Conservation (phyloP, 441 rosid genomes). For the Gossypium lobatum region DNA sequence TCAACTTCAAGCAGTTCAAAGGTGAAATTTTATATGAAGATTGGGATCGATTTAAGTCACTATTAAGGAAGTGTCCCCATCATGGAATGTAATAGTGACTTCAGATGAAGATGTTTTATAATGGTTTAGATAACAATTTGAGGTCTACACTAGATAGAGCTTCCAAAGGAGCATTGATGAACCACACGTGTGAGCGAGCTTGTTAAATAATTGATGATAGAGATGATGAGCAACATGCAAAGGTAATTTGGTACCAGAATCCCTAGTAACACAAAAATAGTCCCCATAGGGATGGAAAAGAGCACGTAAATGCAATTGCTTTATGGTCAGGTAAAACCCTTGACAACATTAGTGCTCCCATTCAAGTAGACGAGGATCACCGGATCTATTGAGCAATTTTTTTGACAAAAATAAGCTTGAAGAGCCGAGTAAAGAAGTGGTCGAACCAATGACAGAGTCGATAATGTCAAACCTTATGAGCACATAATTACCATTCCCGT, state of each 20-base stretch:
- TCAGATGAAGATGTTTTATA: too few relatives aligned
- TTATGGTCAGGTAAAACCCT: not conserved
- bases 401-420: not conserved
- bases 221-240: not conserved
- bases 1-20: not conserved
- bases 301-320: not conserved
- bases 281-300: not conserved
- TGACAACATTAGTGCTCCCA: not conserved
- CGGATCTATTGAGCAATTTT: too few relatives aligned
- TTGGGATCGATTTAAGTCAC: not conserved
- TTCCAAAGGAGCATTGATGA: not conserved
- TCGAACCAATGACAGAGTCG: not conserved
- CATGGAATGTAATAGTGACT: not conserved
- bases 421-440: not conserved
- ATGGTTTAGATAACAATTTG: not conserved
- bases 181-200: not conserved
- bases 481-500: too few relatives aligned
- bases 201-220: not conserved
- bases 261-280: not conserved
- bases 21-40: not conserved
- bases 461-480: not conserved
- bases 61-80: not conserved
- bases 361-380: not conserved
- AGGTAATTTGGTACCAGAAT: not conserved
- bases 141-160: not conserved